Base-by-base conservation (phyloP, 139 green algal species). In the Chlamydomonas sp. region DNA sequence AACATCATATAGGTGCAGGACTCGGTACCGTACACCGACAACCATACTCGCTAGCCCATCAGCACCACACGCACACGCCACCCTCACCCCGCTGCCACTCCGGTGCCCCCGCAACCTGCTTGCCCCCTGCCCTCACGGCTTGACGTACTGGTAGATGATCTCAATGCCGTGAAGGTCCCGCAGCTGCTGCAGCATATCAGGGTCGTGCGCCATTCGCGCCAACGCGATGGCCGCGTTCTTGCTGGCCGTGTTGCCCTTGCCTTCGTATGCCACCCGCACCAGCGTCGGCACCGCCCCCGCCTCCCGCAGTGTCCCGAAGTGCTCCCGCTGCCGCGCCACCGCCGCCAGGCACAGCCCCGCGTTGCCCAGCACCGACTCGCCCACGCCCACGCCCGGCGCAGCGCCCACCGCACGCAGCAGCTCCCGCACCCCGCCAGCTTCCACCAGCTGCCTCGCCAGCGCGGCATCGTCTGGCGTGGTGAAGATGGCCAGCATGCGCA, bases 211-310 rank as follows among this genome's bases (percentile, higher is more conserved):
- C 84, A 96, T 76, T 2, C 90, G 79, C 57, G 95, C 95, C 63
- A 95, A 76, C 62, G 91, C 91, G 71, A 97, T 96, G 58, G 91
- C 91, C 7, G 95, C 95, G 87, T 97, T 97, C 76, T 91, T 93
- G 68, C 69, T 88, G 8, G 79, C 88, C 57, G 75, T 76, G 85
- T 85, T 91, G 71, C 90, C 93, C 61, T 85, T 85, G 4, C 88
- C 82, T 57, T 90, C 85, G 64, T 94, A 89, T 5, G 93, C 94
- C 57, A 94, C 88, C 10, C 78, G 1, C 16, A 95, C 74, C 72
- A 95, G 86, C 78, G 79, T 58, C 58, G 81, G 68, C 10, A 95
- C 93, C 12, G 91, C 87, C 69, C 91, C 87, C 5, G 59, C 73
- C 12, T 66, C 31, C 8, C 62, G 75, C 80, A 93, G 80, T 67